Base-by-base conservation (phyloP, 208 protist genomes). In the Wallacemonas sp. region DNA sequence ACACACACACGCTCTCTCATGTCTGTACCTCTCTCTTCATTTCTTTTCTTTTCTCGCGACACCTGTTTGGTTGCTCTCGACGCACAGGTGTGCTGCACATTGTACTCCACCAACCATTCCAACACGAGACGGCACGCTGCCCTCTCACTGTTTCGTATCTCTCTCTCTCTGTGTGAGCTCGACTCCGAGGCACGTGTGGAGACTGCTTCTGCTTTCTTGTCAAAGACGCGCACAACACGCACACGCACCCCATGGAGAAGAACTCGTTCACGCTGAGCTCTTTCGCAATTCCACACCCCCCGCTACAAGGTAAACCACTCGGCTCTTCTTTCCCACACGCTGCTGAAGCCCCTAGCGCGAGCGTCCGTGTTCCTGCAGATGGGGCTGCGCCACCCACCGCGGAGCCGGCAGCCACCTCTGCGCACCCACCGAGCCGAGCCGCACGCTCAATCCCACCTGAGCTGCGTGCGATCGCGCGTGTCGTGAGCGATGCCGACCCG, bases 391-490 rank as follows among this genome's bases (percentile, higher is more conserved):
- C 36, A 41, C 27, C 28, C 62, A 42, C 36, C 9, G 44, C 44
- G 17, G 44, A 9, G 22, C 17, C 44, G 9, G 9, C 44, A 22
- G 19, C 17, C 9, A 22, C 17, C 6, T 49, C 44, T 9, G 44
- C 44, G 19, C 44, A 9, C 5, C 9, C 49, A 55, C 41, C 65
- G 65, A 76, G 56, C 66, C 77, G 58, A 21, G 33, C 64, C 36
- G 33, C 49, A 28, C 70, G 49, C 9, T 53, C 62, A 45, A 79
- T 92, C 21, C 70, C 89, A 21, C 83, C 83, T 0, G 74, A 91
- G n/a, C 64, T 95, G 41, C 83, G 89, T 31, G 89, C 75, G 26
- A 79, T 90, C 42, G 89, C 84, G 38, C 66, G 68, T 11, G 84
- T 79, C 33, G 62, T 95, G 15, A 74, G 44, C 38, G 78, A 89